A percentile compares a stretch with the other conserved stretches of the same genome.
Evolutionary conservation across 2,329 filamentous ascomycete species (phyloP).

Genomic region (Bipolaris victoriae): DNA sequence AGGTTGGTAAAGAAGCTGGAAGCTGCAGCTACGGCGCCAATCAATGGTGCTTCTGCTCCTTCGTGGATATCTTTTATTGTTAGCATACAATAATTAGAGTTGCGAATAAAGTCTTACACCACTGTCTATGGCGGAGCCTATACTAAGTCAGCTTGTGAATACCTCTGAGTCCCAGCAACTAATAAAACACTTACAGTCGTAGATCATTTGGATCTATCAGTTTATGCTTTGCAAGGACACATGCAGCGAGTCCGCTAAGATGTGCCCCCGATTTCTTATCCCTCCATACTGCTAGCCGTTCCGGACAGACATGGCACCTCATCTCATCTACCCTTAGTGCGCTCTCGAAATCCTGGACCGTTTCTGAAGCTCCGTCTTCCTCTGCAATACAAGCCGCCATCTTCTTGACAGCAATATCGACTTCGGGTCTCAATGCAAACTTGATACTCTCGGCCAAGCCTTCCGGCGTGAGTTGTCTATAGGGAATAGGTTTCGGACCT

Average conservation of each 20-base stretch:
- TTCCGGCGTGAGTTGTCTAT: conserved; percentile 53
- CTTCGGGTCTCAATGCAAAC: conserved; percentile 52
- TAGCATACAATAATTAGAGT: not conserved
- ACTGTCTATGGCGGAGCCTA: conserved; percentile 27
- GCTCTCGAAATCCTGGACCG: conserved; percentile 21
- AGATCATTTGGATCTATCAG: conserved; percentile 18
- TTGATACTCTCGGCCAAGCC: conserved; percentile 56
- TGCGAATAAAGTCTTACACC: conserved; percentile 18
- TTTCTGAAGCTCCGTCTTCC: conserved; percentile 23
- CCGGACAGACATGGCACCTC: conserved; percentile 29
- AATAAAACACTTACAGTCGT: conserved; percentile 16
- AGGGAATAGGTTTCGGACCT: conserved; percentile 57
- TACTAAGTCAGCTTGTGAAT: not conserved
- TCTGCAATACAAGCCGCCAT: conserved; percentile 27
- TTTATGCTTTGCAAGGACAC: conserved; percentile 11
- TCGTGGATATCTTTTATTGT: conserved; percentile 23
- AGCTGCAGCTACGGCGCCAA: conserved; percentile 21
- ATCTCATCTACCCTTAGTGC: conserved; percentile 21
- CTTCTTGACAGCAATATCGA: conserved; percentile 20
- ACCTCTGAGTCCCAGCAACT: not conserved
- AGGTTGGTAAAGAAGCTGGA: conserved; percentile 18
- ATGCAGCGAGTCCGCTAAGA: conserved; percentile 26
- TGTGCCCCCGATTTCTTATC: conserved; percentile 27
- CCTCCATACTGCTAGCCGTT: conserved; percentile 26
- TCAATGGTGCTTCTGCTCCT: conserved; percentile 22